Evolutionary conservation across 148 eudicot species (phyloP), one percentile per base, ranked within the genome.

Genomic region (Polygonum aviculare): DNA sequence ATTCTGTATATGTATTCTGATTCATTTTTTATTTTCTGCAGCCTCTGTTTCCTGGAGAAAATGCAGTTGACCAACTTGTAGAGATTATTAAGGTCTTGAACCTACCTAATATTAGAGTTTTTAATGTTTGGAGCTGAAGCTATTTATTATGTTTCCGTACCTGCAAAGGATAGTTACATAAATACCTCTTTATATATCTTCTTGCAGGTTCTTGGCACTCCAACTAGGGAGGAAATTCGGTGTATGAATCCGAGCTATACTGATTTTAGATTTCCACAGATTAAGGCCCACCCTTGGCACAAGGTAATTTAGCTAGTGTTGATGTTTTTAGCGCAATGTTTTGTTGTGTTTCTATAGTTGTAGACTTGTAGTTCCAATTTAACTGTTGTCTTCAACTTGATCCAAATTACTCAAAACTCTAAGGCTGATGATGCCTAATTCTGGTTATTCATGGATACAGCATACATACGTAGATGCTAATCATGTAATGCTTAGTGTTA

Each of bases 241-340:
- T 85, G 85, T 74, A 83, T 85, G 88, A 85, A 85, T 77, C 88
- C 85, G 14, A 85, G 79, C 73, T 85, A 85, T 39, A 78, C 83
- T 55, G 85, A 85, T 55, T 82, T 85, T 54, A 80, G 85, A 81
- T 82, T 85, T 67, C 87, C 87, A 50, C 87, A 85, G 77, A 85
- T 82, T 22, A 85, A 85, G 73, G 87, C 87, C 26, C 84, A 83
- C 71, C 85, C 88, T 3, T 85, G 85, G 88, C 88, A 85, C 82
- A 85, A 85, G 85, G 88, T 85, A 75, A 38, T 75, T 36, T 60
- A 21, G 7, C 11, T 19, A 7, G 21, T 55, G n/a, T 9, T n/a
- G 9, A 55, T n/a, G 22, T 19, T 55, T 26, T 55, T 18, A n/a
- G 62, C 9, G 22, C 22, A 19, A 50, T 50, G 54, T 55, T 55